Base-by-base conservation (phyloP, 2,329 filamentous ascomycete genomes). In the Pseudogymnoascus sp. region DNA sequence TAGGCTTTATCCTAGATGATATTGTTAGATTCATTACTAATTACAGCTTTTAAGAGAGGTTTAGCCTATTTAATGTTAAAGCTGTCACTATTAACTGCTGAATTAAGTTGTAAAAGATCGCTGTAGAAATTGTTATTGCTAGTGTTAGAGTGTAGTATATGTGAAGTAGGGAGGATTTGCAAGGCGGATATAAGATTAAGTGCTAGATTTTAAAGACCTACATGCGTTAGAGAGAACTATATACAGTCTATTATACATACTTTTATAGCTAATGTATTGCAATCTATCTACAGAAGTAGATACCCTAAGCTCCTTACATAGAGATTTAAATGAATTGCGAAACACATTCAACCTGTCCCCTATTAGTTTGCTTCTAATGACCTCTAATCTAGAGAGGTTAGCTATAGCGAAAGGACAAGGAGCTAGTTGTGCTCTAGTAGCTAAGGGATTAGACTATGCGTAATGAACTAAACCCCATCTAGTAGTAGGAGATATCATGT, bases 1-100 rank as follows among this genome's bases (percentile, higher is more conserved):
- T 77, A 74, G 61, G 75, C 72, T 69, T 72, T 69, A 43, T 70
- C 62, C 75, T 70, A 79, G 63, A 78, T 73, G 11, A 66, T 60
- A 65, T 73, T 65, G 60, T 73, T 69, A 11, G 67, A 60, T 38
- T 71, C 52, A 26, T 71, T 63, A 38, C 66, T 65, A 60, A 75
- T 63, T 52, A 69, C 70, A 31, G 66, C 66, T 61, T 61, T 66
- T 6, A 77, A 65, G 59, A 77, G 72, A 60, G 73, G 71, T 67
- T 71, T 71, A 61, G 75, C 62, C 31, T 65, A 67, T 61, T 72
- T 63, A 63, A 68, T 63, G 63, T 71, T 62, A 63, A 69, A 69
- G 58, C 67, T 55, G 26, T 67, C 64, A 35, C 64, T 65, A 60
- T 60, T 55, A 43, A 71, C 45, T 8, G 65, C 64, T 10, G 67